Evolutionary conservation across 257 asterid species (phyloP).

Genomic region (Ocimum tenuiflorum): DNA sequence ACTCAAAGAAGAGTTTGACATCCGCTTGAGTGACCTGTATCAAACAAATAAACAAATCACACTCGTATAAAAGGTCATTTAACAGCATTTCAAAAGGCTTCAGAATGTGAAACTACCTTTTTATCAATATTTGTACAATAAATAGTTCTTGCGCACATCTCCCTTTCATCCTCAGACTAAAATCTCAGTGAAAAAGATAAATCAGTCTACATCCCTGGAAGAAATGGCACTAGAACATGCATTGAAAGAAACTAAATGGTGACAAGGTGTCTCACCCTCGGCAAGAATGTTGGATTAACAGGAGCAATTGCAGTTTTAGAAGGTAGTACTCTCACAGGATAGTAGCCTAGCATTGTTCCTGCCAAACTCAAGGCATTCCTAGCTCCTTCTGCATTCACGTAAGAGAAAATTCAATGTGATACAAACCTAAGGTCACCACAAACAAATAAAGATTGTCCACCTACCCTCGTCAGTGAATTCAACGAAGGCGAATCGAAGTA

Average conservation of each 20-base stretch:
- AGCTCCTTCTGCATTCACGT: conserved; percentile 52
- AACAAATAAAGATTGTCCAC: conserved; percentile 13
- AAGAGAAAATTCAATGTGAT: conserved; percentile 11
- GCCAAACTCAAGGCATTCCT: conserved; percentile 60
- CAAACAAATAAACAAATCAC: conserved; percentile 8
- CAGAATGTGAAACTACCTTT: conserved; percentile 38
- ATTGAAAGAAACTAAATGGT: neutral
- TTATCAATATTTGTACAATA: conserved; percentile 71
- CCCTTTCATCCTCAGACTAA: conserved; percentile 81
- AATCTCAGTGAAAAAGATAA: neutral
- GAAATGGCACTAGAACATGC: neutral
- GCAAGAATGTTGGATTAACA: conserved; percentile 65
- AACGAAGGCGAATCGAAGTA: conserved; percentile 58
- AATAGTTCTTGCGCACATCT: conserved; percentile 80
- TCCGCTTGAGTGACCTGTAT: conserved; percentile 58
- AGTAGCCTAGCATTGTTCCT: conserved; percentile 72
- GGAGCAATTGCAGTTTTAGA: conserved; percentile 80
- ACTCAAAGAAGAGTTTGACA: conserved; percentile 63
- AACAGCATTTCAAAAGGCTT: neutral
- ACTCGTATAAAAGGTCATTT: neutral
- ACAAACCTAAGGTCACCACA: neutral
- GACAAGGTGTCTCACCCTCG: conserved; percentile 39
- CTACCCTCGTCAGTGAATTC: conserved; percentile 64
- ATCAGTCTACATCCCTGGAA: conserved; percentile 18
- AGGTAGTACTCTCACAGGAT: conserved; percentile 69